Percentiles rank a stretch among this genome's conserved stretches.
Conservation (phyloP, 2,329 filamentous ascomycete species). For the Ceratocystis harringtonii region DNA sequence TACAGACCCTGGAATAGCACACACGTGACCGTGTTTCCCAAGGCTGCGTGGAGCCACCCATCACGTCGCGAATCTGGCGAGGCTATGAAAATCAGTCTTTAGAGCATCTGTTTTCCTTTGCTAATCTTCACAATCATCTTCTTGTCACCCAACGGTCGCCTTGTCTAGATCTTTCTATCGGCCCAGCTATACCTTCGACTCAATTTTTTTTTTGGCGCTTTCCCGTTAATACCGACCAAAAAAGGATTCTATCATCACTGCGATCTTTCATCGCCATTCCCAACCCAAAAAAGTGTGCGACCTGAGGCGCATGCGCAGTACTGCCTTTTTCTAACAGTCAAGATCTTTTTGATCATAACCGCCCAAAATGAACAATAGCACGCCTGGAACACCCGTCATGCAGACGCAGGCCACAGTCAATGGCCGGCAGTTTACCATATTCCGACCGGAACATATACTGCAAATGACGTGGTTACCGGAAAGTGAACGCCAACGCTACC, state of each 20-base stretch:
- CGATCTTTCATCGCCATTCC: neutral
- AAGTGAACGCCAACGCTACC: conserved; percentile 44
- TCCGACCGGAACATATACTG: conserved; percentile 38
- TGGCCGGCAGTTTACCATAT: conserved; percentile 28
- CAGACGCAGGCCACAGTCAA: conserved; percentile 19
- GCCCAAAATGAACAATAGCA: conserved; percentile 1
- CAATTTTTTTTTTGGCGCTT: neutral
- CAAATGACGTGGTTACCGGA: conserved; percentile 35
- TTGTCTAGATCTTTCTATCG: neutral
- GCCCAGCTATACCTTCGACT: neutral
- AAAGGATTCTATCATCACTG: neutral
- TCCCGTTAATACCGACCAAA: neutral
- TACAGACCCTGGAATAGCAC: neutral
- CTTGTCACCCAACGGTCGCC: neutral
- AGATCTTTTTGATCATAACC: neutral
- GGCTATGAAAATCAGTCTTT: neutral
- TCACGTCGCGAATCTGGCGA: neutral
- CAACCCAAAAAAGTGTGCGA: neutral
- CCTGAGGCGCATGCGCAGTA: neutral
- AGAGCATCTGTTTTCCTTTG: neutral
- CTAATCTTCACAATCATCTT: neutral
- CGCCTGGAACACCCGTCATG: conserved; percentile 17
- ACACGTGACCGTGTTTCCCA: neutral
- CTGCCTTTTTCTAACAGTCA: conserved; percentile 7
- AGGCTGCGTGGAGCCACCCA: neutral